Evolutionary conservation across 2,329 filamentous ascomycete species (phyloP), one percentile per base, ranked within the genome.

Genomic region (Epichloe gansuensis): DNA sequence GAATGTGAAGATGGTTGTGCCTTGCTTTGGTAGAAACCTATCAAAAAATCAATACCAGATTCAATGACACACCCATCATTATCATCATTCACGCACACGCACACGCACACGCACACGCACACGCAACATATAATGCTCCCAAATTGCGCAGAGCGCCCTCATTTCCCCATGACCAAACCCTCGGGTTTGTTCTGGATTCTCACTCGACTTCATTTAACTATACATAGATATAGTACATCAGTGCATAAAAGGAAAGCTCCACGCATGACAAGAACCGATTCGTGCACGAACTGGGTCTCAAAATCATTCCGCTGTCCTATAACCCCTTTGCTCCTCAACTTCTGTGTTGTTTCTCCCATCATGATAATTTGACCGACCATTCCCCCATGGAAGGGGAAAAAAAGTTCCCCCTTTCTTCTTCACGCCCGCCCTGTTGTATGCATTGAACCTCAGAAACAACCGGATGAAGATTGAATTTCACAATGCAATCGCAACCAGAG

Each of bases 221-320:
- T 50, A 50, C 51, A 53, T 53, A 50, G 3, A 31, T 31, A 31
- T 49, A 41, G 51, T 53, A 53, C 51, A 53, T 49, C 34, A 44
- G 46, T 13, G 31, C 51, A 44, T 52, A 46, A 48, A 39, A 45
- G n/a, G n/a, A 37, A 44, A 21, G 12, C 23, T 31, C 8, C 28
- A 31, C 28, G 28, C 42, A 25, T 5, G 42, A 44, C 42, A 44
- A 11, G 28, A 31, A 1, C 21, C 42, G 21, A 15, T 43, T 8
- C 42, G 23, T 28, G 42, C 42, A 44, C n/a, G 17, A 15, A 21
- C 5, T 9, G 28, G 3, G 28, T 31, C 28, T 31, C 28, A 11
- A 43, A 44, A 9, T 15, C 42, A 42, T 23, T 44, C 23, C 42
- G 42, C 42, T 25, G 42, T 44, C 37, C 37, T 39, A 15, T n/a